phyloP scores from a whole-genome alignment of 2,329 filamentous ascomycete genomes.

The Polychaeton citri region DNA sequence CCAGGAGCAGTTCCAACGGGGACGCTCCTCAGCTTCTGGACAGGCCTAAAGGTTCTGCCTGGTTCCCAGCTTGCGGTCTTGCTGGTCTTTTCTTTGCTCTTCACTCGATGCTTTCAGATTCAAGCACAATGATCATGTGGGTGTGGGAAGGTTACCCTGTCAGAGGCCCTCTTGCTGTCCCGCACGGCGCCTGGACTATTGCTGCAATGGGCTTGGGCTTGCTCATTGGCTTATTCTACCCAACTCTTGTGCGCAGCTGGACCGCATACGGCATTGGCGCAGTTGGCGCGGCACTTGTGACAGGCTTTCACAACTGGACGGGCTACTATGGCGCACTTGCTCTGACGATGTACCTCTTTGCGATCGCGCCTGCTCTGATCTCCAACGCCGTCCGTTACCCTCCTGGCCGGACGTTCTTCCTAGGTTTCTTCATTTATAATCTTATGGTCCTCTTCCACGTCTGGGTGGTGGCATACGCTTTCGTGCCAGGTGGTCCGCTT shows the following conservation, averaged over 20 bases:
- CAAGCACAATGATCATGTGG: conserved; percentile 98
- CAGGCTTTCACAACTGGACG: conserved; percentile 65
- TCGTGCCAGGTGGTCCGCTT: conserved; percentile 84
- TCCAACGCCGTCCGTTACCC: conserved; percentile 61
- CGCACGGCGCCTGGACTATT: conserved; percentile 81
- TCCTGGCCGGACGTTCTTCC: conserved; percentile 68
- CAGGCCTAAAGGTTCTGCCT: conserved; percentile 52
- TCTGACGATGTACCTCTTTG: conserved; percentile 69
- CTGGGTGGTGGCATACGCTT: conserved; percentile 96
- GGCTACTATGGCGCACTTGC: conserved; percentile 76
- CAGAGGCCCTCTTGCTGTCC: conserved; percentile 71
- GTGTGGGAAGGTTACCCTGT: conserved; percentile 95
- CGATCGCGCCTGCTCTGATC: conserved; percentile 62
- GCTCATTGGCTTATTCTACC: conserved; percentile 59
- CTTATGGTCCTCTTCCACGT: conserved; percentile 93
- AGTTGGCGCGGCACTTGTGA: conserved; percentile 65
- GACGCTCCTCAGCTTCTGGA: conserved; percentile 38
- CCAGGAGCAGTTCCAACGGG: conserved; percentile 41
- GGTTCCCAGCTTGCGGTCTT: conserved; percentile 63
- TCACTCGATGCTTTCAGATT: conserved; percentile 88
- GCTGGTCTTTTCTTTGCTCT: conserved; percentile 77
- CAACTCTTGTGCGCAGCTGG: conserved; percentile 63
- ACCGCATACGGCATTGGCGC: conserved; percentile 65
- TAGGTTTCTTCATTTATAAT: conserved; percentile 87
- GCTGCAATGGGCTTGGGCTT: conserved; percentile 76